A percentile compares a stretch with the other conserved stretches of the same genome.
Evolutionary conservation across 768 basidiomycete species (phyloP).

Genomic region (Psilocybe sp.): DNA sequence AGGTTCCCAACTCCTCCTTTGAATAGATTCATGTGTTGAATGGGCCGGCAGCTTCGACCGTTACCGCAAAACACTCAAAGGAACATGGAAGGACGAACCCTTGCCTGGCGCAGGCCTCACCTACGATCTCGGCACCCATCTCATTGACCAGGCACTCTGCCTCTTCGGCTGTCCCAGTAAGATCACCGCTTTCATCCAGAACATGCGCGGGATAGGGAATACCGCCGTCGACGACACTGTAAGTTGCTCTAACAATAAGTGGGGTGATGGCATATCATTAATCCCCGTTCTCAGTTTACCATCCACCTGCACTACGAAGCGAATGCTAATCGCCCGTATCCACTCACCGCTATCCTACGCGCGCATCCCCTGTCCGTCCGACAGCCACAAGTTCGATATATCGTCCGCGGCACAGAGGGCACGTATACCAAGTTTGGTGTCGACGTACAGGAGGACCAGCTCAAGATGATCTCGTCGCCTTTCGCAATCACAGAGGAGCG

Average conservation of each 20-base stretch:
- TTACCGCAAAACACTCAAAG: constrained; percentile 60
- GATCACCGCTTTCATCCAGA: constrained; percentile 69
- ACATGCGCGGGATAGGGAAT: constrained; percentile 63
- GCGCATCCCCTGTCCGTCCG: constrained; percentile 69
- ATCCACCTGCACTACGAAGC: constrained; percentile 50
- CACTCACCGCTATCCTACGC: constrained; percentile 64
- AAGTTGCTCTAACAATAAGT: neutral
- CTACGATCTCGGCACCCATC: constrained; percentile 79
- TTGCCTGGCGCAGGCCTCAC: constrained; percentile 61
- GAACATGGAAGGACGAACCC: constrained; percentile 78
- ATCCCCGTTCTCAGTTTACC: constrained; percentile 39
- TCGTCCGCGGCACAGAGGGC: constrained; percentile 69
- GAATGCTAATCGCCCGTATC: constrained; percentile 39
- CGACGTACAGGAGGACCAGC: constrained; percentile 78
- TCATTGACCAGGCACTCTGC: constrained; percentile 73
- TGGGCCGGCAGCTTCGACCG: constrained; percentile 60
- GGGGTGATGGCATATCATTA: neutral
- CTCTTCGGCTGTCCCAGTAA: constrained; percentile 74
- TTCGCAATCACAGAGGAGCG: constrained; percentile 38
- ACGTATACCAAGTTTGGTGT: constrained; percentile 74
- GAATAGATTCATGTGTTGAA: neutral
- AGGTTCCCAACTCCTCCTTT: constrained; percentile 17
- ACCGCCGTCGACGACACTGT: constrained; percentile 68
- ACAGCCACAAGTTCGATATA: constrained; percentile 65
- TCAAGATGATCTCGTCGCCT: constrained; percentile 53